Evolutionary conservation across 1,284 basidiomycete genomes (phyloP), one percentile per base, ranked within the genome.

Genomic region (Chalciporus sp.): DNA sequence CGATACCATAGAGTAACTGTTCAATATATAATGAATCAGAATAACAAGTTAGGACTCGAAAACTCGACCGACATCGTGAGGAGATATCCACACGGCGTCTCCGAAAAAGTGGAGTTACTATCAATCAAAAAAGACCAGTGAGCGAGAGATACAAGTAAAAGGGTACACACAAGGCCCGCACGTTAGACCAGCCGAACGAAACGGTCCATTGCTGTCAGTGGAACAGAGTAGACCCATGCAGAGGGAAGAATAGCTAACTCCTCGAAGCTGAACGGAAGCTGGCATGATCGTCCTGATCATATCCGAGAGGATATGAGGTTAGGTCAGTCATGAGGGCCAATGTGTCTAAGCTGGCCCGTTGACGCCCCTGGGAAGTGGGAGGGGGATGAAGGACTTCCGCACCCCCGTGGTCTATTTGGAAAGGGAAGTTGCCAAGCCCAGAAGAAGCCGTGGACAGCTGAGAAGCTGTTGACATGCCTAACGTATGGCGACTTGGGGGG

Each of bases 321-420:
- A 92, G 70, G 69, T 91, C 90, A 61, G 79, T 85, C 58, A 90
- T 92, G 52, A 92, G 76, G 9, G 86, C 89, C 33, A 92, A 76
- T 2, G 90, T 92, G 63, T 92, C 90, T 60, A 92, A 72, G 67
- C 90, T 92, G 20, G 90, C 90, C 50, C 90, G 81, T 67, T 86
- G 81, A 47, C 82, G 79, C 33, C 70, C 74, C 52, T 71, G 63
- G 23, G 54, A 49, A 11, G 31, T 27, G 67, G 63, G 74, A 56
- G 60, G 50, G 8, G 56, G 45, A 1, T 55, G 53, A 56, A 61
- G 45, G 64, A 63, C 47, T 35, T 73, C 64, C 31, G 37, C 57
- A 46, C 53, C 58, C 54, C 81, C 81, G 39, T 82, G 76, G 57
- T 90, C 88, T 65, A 92, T 90, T 58, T 91, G 89, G 81, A 92